A percentile compares a stretch with the other conserved stretches of the same genome.
Conservation (phyloP, 331 rosid species). For the Dryas integrifolia region DNA sequence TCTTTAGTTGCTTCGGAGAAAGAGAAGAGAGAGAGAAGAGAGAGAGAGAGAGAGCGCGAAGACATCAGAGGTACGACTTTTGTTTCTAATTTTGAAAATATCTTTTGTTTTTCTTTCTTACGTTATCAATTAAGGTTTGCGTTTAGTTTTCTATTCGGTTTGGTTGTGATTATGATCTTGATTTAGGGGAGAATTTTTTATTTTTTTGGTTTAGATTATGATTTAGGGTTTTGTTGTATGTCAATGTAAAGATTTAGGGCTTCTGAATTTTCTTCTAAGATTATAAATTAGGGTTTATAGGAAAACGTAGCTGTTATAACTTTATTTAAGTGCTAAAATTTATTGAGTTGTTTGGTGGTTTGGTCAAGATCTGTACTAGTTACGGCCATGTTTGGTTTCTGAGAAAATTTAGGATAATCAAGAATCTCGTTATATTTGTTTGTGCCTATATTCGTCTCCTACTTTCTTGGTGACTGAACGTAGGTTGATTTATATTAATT, state of each 20-base stretch:
- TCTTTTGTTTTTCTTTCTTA: background rate
- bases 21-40: background rate
- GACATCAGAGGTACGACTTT: slow-evolving; percentile 25
- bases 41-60: background rate
- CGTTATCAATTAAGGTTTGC: slow-evolving; percentile 2
- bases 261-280: background rate
- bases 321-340: no score
- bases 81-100: background rate
- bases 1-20: slow-evolving; percentile 2
- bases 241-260: background rate
- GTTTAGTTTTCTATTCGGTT: background rate
- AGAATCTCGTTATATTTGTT: no score
- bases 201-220: background rate
- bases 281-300: background rate
- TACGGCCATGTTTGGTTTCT: background rate
- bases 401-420: background rate
- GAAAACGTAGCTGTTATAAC: background rate
- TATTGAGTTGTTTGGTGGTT: background rate
- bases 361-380: background rate
- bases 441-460: background rate
- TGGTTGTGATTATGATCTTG: background rate
- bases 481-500: no score
- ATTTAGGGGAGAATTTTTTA: background rate
- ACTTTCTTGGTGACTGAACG: background rate
- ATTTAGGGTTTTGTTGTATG: no score